Conservation (phyloP, 1,284 basidiomycete species). For the Papiliotrema fonsecae region DNA sequence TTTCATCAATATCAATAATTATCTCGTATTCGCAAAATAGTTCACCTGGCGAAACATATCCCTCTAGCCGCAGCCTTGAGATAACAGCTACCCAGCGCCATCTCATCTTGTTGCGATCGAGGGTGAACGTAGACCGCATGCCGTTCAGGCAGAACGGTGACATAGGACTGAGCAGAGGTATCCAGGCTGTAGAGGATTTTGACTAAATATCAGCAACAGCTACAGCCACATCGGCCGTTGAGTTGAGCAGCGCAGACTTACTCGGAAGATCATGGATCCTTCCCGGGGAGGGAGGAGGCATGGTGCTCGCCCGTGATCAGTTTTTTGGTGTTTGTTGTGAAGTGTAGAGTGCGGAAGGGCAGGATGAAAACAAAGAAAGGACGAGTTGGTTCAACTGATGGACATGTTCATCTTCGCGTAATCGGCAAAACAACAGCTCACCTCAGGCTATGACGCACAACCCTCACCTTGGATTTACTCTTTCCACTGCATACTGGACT, state of each 20-base stretch:
- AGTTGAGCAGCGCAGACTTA: no score
- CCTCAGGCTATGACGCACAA: no score
- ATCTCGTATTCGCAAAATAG: not conserved
- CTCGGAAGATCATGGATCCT: conserved; percentile 39
- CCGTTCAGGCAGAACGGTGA: conserved; percentile 31
- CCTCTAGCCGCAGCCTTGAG: conserved; percentile 36
- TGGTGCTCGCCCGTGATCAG: not conserved
- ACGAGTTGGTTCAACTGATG: not conserved
- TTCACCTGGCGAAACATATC: conserved; percentile 42
- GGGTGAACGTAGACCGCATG: conserved; percentile 42
- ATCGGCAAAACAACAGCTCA: no score
- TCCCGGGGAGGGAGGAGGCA: conserved; percentile 40
- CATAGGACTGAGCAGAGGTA: conserved; percentile 34
- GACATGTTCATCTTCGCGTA: no score
- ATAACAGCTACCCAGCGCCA: conserved; percentile 27
- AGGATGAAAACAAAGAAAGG: not conserved
- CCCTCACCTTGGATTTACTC: no score
- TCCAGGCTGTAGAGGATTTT: conserved; percentile 44
- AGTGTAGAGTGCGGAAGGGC: not conserved
- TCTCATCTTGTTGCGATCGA: conserved; percentile 1
- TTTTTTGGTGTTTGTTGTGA: not conserved
- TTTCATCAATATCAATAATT: conserved; percentile 7
- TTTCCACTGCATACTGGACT: no score
- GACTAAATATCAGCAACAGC: conserved; percentile 29
- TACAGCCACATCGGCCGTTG: no score